Evolutionary conservation across 495 filamentous ascomycete genomes (phyloP), one percentile per base, ranked within the genome.

Genomic region (Penicillium parvum): DNA sequence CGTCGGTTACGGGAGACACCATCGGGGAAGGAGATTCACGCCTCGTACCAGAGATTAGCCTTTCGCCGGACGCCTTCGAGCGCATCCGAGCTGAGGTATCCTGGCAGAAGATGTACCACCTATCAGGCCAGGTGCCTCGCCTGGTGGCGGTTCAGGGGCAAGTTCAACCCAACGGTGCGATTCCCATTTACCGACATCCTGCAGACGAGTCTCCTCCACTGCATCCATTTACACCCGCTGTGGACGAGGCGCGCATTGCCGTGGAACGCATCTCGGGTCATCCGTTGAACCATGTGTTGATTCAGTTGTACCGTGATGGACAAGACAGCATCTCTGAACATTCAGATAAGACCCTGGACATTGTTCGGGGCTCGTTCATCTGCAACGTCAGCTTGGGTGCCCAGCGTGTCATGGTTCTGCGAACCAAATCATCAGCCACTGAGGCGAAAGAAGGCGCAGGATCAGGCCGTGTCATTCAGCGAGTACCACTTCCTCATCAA

Each of bases 301-400:
- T 97, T 23, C 92, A 98, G 58, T 77, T 90, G 29, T 98, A 98
- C 55, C 90, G 92, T 7, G 74, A 78, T 51, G 90, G 94, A 14
- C 76, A 83, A n/a, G 92, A 98, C 61, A 85, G 86, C 51, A 99
- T 99, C 46, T 95, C 89, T 7, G 94, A 99, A 56, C 92, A 99
- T 60, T 89, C 85, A 20, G 92, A 99, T 56, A 99, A 99, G 66
- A 96, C 91, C 0, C 66, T 99, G 5, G 92, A 99, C 51, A 94
- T 99, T 39, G 82, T 78, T 23, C 81, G 76, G 29, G 82, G 77
- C 9, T 90, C 82, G 9, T 86, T 68, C 42, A 95, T 99, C 46
- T 89, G 88, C 40, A 97, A 97, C 57, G 82, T 96, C 33, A 95
- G 88, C 45, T 72, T 99, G 14, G 92, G 92, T 4, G 92, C 91